These are phyloP conservation scores for Fistulifera solaris DNA, from an alignment of 108 stramenopile species.

Conservation along the genomic window DNA sequence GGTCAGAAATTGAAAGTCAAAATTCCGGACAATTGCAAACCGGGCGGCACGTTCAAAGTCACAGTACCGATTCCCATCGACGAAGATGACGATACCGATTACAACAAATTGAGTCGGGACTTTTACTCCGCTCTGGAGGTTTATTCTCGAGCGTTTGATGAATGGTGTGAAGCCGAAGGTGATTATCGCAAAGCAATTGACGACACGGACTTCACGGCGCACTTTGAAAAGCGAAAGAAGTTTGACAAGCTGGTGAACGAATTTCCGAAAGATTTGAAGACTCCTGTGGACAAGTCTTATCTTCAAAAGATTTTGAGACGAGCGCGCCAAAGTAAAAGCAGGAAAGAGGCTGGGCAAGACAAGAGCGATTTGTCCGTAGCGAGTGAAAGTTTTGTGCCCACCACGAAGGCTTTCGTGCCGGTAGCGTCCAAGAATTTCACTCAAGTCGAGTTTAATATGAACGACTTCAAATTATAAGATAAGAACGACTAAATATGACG, in stretches of 20 bases:
- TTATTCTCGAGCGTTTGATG: constrained; percentile 54
- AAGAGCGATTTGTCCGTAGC: constrained; percentile 1
- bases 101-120: constrained; percentile 57
- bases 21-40: constrained; percentile 50
- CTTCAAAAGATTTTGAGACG: constrained; percentile 60
- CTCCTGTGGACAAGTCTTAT: constrained; percentile 46
- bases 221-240: constrained; percentile 51
- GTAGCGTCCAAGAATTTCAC: neutral
- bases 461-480: neutral
- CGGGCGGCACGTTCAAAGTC: constrained; percentile 61
- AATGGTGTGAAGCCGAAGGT: constrained; percentile 54
- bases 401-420: neutral
- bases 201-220: constrained; percentile 37
- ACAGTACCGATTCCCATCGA: constrained; percentile 47
- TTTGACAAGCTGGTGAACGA: constrained; percentile 51
- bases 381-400: no score
- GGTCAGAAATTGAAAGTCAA: constrained; percentile 71
- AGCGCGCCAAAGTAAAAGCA: constrained; percentile 53
- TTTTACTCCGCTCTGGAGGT: constrained; percentile 43
- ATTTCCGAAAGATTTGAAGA: constrained; percentile 61
- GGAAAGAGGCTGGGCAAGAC: constrained; percentile 32
- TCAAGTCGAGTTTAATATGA: neutral
- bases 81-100: constrained; percentile 28
- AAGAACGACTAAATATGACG: constrained; percentile 8
- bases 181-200: constrained; percentile 19